Evolutionary conservation across 805 yeast species (phyloP).

Genomic region (Candida vartiovaarae): DNA sequence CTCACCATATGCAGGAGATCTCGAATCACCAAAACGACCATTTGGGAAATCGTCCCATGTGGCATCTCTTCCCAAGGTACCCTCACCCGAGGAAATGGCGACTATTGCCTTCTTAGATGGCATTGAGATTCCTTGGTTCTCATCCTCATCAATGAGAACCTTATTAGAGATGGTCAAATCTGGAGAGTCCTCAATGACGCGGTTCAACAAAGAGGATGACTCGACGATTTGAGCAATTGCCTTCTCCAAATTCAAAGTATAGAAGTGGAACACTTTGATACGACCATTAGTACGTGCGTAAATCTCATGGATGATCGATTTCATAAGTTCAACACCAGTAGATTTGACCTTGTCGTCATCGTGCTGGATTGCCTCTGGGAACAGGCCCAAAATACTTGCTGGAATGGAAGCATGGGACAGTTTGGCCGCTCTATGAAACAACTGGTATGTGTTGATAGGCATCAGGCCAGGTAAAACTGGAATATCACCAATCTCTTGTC

Average conservation of each 20-base stretch:
- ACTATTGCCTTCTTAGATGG: slow-evolving; percentile 52
- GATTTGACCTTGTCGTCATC: slow-evolving; percentile 79
- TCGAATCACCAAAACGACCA: slow-evolving; percentile 91
- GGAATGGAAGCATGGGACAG: slow-evolving; percentile 86
- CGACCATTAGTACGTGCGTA: slow-evolving; percentile 45
- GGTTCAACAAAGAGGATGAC: slow-evolving; percentile 45
- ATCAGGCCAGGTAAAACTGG: slow-evolving; percentile 81
- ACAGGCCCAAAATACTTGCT: slow-evolving; percentile 36
- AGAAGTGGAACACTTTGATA: slow-evolving; percentile 84
- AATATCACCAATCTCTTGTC: slow-evolving; percentile 34
- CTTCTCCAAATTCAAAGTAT: slow-evolving; percentile 86
- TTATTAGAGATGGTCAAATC: slow-evolving; percentile 36
- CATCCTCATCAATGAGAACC: slow-evolving; percentile 27
- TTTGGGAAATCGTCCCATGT: slow-evolving; percentile 98
- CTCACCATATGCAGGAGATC: slow-evolving; percentile 97
- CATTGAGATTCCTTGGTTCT: slow-evolving; percentile 18
- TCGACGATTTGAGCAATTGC: slow-evolving; percentile 82
- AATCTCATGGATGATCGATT: slow-evolving; percentile 55
- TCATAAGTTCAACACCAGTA: slow-evolving; percentile 71
- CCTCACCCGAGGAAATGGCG: slow-evolving; percentile 79
- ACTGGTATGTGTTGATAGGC: slow-evolving; percentile 82
- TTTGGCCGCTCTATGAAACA: slow-evolving; percentile 83
- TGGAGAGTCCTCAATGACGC: slow-evolving; percentile 37
- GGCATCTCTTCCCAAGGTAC: slow-evolving; percentile 79
- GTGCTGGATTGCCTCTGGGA: slow-evolving; percentile 48